Evolutionary conservation across 139 green algal species (phyloP).

Genomic region (Pleodorina starrii): DNA sequence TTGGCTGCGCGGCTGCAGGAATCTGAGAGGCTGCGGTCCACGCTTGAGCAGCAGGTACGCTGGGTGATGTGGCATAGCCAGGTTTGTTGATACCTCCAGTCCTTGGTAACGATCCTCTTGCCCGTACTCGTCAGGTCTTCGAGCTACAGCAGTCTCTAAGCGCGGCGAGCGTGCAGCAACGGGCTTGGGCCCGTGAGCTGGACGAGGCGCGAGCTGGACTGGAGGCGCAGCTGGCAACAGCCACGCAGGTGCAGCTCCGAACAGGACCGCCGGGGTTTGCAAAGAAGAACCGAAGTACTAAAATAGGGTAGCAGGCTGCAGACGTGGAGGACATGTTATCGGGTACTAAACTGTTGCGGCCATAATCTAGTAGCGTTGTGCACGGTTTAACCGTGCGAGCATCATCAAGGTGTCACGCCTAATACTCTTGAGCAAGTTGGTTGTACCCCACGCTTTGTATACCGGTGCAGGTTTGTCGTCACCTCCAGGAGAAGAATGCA

Average conservation of each 20-base stretch:
- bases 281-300: too few relatives aligned
- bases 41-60: conserved; percentile 19
- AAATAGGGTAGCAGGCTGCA: too few relatives aligned
- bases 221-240: background rate
- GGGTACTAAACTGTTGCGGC: too few relatives aligned
- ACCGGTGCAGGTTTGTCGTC: background rate
- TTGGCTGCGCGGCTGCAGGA: conserved; percentile 7
- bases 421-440: too few relatives aligned
- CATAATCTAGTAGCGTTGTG: too few relatives aligned
- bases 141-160: conserved; percentile 35
- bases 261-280: too few relatives aligned
- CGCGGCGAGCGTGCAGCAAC: background rate
- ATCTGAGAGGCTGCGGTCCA: conserved; percentile 16
- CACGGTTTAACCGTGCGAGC: too few relatives aligned
- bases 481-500: conserved; percentile 18
- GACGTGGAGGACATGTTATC: too few relatives aligned
- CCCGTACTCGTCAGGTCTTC: background rate
- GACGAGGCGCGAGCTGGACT: background rate
- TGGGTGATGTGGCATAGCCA: background rate
- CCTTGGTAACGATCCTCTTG: too few relatives aligned
- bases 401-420: too few relatives aligned
- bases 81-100: background rate
- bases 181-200: background rate
- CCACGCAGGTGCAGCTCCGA: conserved; percentile 1
- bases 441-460: background rate